phyloP scores from a whole-genome alignment of 2,329 filamentous ascomycete genomes.

The Grosmannia clavigera region DNA sequence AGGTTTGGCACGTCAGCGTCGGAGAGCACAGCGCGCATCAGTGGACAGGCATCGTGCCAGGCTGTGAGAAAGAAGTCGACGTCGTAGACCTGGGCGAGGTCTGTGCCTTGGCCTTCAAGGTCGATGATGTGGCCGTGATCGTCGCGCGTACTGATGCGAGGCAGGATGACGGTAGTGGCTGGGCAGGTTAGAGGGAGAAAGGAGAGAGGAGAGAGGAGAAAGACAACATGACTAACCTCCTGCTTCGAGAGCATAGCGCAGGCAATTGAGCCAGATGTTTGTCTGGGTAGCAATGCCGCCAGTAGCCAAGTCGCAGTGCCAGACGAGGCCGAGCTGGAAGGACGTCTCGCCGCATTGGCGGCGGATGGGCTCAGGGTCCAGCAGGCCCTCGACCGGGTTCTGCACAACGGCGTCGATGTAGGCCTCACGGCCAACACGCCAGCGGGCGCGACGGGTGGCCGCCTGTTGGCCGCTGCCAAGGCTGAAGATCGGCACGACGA shows the following conservation, averaged over 20 bases:
- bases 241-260: conserved; percentile 23
- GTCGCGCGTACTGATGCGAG: conserved; percentile 12
- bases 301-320: conserved; percentile 22
- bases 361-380: conserved; percentile 10
- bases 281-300: conserved; percentile 24
- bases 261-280: conserved; percentile 23
- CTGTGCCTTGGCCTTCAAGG: not conserved
- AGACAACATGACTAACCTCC: conserved; percentile 3
- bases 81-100: conserved; percentile 7
- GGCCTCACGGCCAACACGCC: conserved; percentile 5
- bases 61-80: conserved; percentile 6
- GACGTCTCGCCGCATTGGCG: conserved; percentile 16
- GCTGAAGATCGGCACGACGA: not conserved
- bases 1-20: conserved; percentile 5
- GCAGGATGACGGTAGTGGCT: conserved; percentile 11
- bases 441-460: not conserved
- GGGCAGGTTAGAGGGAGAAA: not conserved
- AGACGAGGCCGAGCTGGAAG: conserved; percentile 23
- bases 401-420: conserved; percentile 11
- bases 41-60: conserved; percentile 7
- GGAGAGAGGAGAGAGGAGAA: not conserved
- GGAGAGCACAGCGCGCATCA: conserved; percentile 7
- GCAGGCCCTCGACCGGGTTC: conserved; percentile 12
- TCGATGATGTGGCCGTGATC: not conserved
- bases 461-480: not conserved